Evolutionary conservation across 1,284 basidiomycete genomes (phyloP), one percentile per base, ranked within the genome.

Genomic region (Malassezia obtusa): DNA sequence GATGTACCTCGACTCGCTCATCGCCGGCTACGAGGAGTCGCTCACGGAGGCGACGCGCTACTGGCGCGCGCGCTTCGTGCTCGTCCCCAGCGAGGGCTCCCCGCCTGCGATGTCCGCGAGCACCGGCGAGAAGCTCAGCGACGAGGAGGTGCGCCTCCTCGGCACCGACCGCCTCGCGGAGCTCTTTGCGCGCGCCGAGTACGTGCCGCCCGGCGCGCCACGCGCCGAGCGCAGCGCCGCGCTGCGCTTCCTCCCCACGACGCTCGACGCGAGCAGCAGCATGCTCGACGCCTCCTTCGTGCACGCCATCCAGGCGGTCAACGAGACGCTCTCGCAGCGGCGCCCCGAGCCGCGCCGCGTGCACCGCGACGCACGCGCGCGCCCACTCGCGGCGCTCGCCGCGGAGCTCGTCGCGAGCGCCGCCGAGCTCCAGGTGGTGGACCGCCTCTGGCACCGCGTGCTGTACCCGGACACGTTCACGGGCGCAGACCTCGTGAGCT

Each of bases 21-120:
- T 76, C 25, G 73, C 76, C 0, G 76, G 76, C 3, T 60, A 64
- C 50, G 62, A 69, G 50, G 63, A 67, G 52, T 51, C 58, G 48
- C 69, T 74, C 43, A 68, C 58, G 38, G 71, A 68, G 45, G 65
- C 58, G 45, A 56, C 64, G 44, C 59, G 61, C 15, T 94, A 92
- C 70, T 96, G 91, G 88, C 81, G 91, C 6, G 94, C 90, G 0
- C 81, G 91, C n/a, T 94, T 95, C 69, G 81, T 96, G 22, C 82
- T 98, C 17, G 87, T 96, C 41, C 92, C 92, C 0, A 84, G 86
- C 0, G 79, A 82, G 10, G 84, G 84, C 52, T 79, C 80, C 31
- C 86, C 82, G 56, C 80, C 89, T 51, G 63, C 56, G 45, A 75
- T 61, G 67, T 60, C 52, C 45, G 67, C 62, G 22, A 57, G 61